Conservation (phyloP, 371 early-diverging fungal species). For the Entomophthora muscae region DNA sequence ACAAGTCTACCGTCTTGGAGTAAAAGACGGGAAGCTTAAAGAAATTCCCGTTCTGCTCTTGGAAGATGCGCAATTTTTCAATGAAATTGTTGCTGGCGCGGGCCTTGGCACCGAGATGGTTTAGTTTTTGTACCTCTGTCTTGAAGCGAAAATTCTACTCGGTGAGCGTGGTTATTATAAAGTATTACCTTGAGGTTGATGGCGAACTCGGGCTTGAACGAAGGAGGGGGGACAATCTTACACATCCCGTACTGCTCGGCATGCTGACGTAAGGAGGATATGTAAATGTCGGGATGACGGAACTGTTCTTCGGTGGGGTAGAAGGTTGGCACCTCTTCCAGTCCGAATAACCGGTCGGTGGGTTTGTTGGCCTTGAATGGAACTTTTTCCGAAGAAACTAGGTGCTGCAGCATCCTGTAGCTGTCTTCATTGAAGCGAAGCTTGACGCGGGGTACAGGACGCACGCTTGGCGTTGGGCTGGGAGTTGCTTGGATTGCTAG, state of each 20-base stretch:
- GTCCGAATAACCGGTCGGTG: conserved; percentile 22
- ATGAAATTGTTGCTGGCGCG: conserved; percentile 73
- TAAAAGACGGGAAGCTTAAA: conserved; percentile 29
- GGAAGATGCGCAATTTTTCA: conserved; percentile 77
- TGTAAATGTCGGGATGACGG: conserved; percentile 61
- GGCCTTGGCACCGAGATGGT: conserved; percentile 78
- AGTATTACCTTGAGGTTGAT: conserved; percentile 68
- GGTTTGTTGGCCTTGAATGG: background rate
- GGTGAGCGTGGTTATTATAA: background rate
- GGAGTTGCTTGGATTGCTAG: background rate
- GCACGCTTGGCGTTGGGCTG: background rate
- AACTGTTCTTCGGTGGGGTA: conserved; percentile 75
- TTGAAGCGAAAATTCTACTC: conserved; percentile 69
- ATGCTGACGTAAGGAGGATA: conserved; percentile 56
- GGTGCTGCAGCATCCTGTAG: background rate
- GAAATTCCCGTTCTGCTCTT: conserved; percentile 54
- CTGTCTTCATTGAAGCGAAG: background rate
- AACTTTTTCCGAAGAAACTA: background rate
- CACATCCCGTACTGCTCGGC: conserved; percentile 74
- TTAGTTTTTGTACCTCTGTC: conserved; percentile 78
- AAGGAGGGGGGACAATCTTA: conserved; percentile 81
- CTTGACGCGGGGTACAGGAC: background rate
- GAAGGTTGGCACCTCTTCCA: conserved; percentile 59
- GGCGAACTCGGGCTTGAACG: conserved; percentile 67
- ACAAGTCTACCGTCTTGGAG: conserved; percentile 45